A percentile compares a stretch with the other conserved stretches of the same genome.
Evolutionary conservation across 2,329 filamentous ascomycete genomes (phyloP).

Genomic region (Tricladium varicosporioides): DNA sequence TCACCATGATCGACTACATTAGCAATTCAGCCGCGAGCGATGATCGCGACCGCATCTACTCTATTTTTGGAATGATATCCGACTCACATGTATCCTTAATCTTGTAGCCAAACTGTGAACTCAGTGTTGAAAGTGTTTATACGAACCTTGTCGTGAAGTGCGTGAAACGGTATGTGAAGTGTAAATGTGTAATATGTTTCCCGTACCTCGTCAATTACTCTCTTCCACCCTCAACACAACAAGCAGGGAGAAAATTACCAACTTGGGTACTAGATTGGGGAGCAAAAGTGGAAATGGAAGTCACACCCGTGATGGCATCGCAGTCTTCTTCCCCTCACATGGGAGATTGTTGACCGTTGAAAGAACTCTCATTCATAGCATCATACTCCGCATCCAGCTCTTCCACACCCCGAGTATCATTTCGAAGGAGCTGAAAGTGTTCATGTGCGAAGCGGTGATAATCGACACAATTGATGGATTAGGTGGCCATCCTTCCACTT

Average conservation of each 20-base stretch:
- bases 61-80: constrained; percentile 3
- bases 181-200: constrained; percentile 9
- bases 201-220: constrained; percentile 2
- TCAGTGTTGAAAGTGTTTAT: constrained; percentile 1
- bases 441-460: background rate
- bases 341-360: background rate
- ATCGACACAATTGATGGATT: constrained; percentile 1
- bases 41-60: constrained; percentile 8
- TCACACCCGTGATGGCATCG: constrained; percentile 1
- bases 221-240: background rate
- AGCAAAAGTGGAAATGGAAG: background rate
- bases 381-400: background rate
- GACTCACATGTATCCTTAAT: background rate
- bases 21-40: constrained; percentile 5
- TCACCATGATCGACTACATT: constrained; percentile 7
- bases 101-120: background rate
- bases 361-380: background rate
- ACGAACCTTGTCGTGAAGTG: background rate
- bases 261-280: constrained; percentile 4
- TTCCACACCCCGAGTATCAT: background rate
- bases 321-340: background rate
- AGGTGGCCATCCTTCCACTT: background rate
- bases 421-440: background rate
- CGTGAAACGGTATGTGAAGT: constrained; percentile 2
- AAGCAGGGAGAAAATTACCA: background rate